These are phyloP conservation scores for Micromonas pusilla DNA, from an alignment of 139 green algal genomes.

Conservation along the genomic window DNA sequence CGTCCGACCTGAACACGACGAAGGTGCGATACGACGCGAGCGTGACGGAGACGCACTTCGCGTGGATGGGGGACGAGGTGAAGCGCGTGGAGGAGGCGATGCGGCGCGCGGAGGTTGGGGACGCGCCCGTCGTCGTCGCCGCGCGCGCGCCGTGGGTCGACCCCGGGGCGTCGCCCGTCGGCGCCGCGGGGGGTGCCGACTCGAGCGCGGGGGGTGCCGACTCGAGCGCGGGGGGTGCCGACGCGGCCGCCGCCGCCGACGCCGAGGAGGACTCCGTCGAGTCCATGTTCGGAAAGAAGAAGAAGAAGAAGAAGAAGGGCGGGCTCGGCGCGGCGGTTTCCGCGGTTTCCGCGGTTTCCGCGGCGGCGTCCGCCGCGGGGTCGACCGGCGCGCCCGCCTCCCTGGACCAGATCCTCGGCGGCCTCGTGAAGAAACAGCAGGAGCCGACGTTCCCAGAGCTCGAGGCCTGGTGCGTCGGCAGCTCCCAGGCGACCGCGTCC, in stretches of 20 bases:
- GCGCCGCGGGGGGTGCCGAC: background rate
- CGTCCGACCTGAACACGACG: background rate
- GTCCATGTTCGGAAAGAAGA: background rate
- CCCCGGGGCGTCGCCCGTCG: background rate
- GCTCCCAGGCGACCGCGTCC: background rate
- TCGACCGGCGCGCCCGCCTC: background rate
- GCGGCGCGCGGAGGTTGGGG: background rate
- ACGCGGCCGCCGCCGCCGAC: too few relatives aligned
- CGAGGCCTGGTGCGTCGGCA: background rate
- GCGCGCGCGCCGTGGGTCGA: background rate
- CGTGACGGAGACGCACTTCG: background rate
- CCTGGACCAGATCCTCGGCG: background rate
- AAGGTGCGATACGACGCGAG: background rate
- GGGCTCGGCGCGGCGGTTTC: background rate
- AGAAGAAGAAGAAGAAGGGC: background rate
- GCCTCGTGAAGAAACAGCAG: background rate
- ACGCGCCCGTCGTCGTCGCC: background rate
- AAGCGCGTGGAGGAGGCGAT: background rate
- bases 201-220: background rate
- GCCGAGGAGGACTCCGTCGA: background rate
- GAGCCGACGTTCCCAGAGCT: background rate
- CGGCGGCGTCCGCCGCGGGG: too few relatives aligned
- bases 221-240: too few relatives aligned
- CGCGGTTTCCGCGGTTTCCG: too few relatives aligned
- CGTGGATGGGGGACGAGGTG: background rate